These are phyloP conservation scores for Sordariomycetes sp. DNA, from an alignment of 2,329 filamentous ascomycete species.

Conservation along the genomic window DNA sequence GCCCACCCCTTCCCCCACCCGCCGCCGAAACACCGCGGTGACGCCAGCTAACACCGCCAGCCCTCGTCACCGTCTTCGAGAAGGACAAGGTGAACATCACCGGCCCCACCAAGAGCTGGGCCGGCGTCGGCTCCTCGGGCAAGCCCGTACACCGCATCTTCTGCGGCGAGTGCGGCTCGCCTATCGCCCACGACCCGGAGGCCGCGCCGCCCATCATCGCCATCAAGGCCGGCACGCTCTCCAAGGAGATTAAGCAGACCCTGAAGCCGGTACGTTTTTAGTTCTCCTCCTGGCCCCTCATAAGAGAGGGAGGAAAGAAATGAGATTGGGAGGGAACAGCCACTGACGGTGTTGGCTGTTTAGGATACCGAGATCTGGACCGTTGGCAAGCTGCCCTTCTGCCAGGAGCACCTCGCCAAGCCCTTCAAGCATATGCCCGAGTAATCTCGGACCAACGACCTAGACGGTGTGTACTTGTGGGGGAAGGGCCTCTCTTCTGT, in stretches of 20 bases:
- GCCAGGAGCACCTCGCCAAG: slow-evolving; percentile 53
- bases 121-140: slow-evolving; percentile 49
- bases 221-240: slow-evolving; percentile 56
- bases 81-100: slow-evolving; percentile 55
- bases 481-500: background rate
- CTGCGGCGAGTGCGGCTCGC: slow-evolving; percentile 59
- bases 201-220: slow-evolving; percentile 61
- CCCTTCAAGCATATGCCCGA: slow-evolving; percentile 54
- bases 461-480: background rate
- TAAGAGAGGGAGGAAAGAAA: background rate
- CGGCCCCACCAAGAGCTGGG: slow-evolving; percentile 54
- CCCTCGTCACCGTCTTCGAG: slow-evolving; percentile 54
- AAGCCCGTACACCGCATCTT: slow-evolving; percentile 57
- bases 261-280: slow-evolving; percentile 48
- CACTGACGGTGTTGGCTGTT: background rate
- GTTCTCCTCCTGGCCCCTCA: background rate
- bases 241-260: slow-evolving; percentile 53
- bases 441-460: slow-evolving; percentile 20
- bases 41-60: slow-evolving; percentile 20
- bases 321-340: background rate
- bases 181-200: slow-evolving; percentile 60
- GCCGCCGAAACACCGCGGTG: background rate
- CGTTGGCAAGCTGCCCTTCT: slow-evolving; percentile 57
- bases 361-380: slow-evolving; percentile 62
- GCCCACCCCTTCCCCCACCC: background rate